phyloP scores from a whole-genome alignment of 202 grass and related monocot species.

The Musa balbisiana region DNA sequence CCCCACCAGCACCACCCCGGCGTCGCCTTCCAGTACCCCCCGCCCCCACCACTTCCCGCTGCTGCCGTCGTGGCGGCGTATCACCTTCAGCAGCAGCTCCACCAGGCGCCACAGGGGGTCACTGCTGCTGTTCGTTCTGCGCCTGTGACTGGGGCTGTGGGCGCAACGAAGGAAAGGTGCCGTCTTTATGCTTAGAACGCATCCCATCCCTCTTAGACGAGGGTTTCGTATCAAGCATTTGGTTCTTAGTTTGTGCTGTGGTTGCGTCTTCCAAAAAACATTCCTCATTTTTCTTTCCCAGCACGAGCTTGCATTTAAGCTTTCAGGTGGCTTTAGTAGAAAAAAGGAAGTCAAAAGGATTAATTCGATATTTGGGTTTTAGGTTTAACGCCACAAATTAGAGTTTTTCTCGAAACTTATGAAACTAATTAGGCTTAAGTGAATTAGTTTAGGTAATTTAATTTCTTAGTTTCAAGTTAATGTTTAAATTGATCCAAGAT shows the following conservation, averaged over 20 bases:
- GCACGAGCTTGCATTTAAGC: neutral
- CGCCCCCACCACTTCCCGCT: conserved; percentile 18
- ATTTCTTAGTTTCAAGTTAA: no score
- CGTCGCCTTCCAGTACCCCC: conserved; percentile 15
- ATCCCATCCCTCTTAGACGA: neutral
- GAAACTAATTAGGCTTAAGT: no score
- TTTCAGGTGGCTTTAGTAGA: no score
- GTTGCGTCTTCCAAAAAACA: neutral
- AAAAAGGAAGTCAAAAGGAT: no score
- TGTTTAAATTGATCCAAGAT: no score
- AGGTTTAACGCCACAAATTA: no score
- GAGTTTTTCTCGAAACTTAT: no score
- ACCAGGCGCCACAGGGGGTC: conserved; percentile 14
- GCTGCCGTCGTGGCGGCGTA: conserved; percentile 26
- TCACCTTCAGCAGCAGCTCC: conserved; percentile 26
- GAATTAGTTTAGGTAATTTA: no score
- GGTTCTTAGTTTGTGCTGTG: neutral
- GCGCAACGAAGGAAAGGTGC: conserved; percentile 31
- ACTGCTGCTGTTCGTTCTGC: conserved; percentile 36
- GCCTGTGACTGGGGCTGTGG: conserved; percentile 33
- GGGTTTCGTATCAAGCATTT: neutral
- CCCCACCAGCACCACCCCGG: conserved; percentile 26
- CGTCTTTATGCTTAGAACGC: conserved; percentile 9
- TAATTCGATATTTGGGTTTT: no score
- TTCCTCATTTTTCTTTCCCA: no score